These are phyloP conservation scores for Cyberlindnera subsufficiens DNA, from an alignment of 805 yeast genomes.

Conservation along the genomic window DNA sequence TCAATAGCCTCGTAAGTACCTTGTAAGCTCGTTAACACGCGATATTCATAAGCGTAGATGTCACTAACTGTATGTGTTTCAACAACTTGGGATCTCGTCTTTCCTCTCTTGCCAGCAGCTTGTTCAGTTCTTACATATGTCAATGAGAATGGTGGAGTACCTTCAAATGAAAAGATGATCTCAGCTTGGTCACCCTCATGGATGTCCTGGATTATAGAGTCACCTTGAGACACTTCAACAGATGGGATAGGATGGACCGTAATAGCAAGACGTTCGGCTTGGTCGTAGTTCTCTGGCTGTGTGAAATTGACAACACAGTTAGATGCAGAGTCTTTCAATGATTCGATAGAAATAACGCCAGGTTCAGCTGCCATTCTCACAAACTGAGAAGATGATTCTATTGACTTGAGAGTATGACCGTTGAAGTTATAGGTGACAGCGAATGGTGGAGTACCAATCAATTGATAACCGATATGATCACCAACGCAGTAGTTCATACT, in stretches of 20 bases:
- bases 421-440: slow-evolving; percentile 70
- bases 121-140: slow-evolving; percentile 74
- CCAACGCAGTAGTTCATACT: slow-evolving; percentile 78
- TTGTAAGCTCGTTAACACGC: slow-evolving; percentile 73
- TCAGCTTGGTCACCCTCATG: slow-evolving; percentile 95
- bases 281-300: slow-evolving; percentile 26
- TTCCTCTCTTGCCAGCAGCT: slow-evolving; percentile 31
- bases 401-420: slow-evolving; percentile 50
- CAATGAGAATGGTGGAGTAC: slow-evolving; percentile 86
- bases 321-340: slow-evolving; percentile 69
- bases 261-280: slow-evolving; percentile 29
- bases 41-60: slow-evolving; percentile 63
- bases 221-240: slow-evolving; percentile 82
- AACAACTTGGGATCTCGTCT: slow-evolving; percentile 50
- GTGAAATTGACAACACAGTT: slow-evolving; percentile 65
- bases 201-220: slow-evolving; percentile 66
- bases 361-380: slow-evolving; percentile 75
- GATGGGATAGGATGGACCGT: slow-evolving; percentile 59
- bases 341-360: slow-evolving; percentile 64
- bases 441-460: slow-evolving; percentile 80
- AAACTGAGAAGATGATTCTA: slow-evolving; percentile 42
- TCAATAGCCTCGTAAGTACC: slow-evolving; percentile 93
- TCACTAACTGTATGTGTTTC: slow-evolving; percentile 53
- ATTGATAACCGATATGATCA: slow-evolving; percentile 70
- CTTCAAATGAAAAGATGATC: slow-evolving; percentile 72